Evolutionary conservation across 139 green algal species (phyloP), one percentile per base, ranked within the genome.

Genomic region (Micractinium conductrix): DNA sequence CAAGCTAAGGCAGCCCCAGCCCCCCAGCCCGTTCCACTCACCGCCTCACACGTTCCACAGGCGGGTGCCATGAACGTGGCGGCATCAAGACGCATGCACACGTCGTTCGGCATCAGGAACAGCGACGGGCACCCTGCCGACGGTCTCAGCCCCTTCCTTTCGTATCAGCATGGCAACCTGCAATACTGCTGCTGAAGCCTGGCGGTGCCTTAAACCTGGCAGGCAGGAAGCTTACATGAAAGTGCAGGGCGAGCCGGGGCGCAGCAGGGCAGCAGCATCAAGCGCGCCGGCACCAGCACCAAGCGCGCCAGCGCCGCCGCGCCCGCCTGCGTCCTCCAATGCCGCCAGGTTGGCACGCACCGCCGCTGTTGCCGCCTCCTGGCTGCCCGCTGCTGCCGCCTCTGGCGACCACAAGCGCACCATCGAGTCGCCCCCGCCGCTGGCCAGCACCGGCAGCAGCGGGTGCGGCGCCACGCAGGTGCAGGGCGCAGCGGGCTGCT

Each of bases 371-470:
- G 62, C 62, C 9, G 33, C 21, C 62, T 62, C 17, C 42, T 30
- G 35, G 42, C 42, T 19, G 30, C 42, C 22, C 6, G 38, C 35
- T 8, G 38, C 53, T n/a, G 45, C 78, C n/a, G 78, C 87, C 75
- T 89, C 74, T 14, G 91, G 92, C 0, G 74, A 87, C 92, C 92
- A 95, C 21, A 95, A 68, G 6, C 85, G 86, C 4, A 95, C 88
- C 0, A 88, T 38, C 1, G 85, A 63, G 40, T 91, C 89, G 8
- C 65, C 42, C 30, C 84, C 89, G 37, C 80, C 89, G 30, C 89
- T 83, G n/a, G 91, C 92, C 6, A 95, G 79, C 80, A 91, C 63
- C 19, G 87, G 88, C 67, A 74, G 60, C 28, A 60, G 28, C 50
- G 80, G 80, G 80, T 85, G 80, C 0, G 80, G 17, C 1, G 80